phyloP scores from a whole-genome alignment of 2,329 filamentous ascomycete species.

The Coniella lustricola region DNA sequence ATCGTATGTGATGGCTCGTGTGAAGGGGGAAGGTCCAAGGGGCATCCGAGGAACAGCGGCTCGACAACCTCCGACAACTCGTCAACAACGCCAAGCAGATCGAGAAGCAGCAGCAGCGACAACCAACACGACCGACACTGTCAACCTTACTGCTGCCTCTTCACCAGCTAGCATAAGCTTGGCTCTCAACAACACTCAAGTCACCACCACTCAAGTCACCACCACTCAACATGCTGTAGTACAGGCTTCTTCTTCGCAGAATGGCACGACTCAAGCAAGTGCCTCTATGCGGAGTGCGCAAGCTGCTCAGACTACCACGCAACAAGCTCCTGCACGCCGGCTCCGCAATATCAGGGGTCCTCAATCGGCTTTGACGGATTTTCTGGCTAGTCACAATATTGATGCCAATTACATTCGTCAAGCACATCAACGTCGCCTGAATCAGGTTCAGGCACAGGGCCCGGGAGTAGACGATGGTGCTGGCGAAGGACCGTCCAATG shows the following conservation, averaged over 20 bases:
- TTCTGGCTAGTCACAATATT: slow-evolving; percentile 62
- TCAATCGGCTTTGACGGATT: slow-evolving; percentile 48
- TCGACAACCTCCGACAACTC: neutral
- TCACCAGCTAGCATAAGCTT: neutral
- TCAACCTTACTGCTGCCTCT: neutral
- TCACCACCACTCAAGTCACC: neutral
- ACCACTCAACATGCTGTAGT: too few relatives aligned
- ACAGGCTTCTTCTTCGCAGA: neutral
- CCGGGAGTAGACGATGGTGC: slow-evolving; percentile 26
- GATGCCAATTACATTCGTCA: slow-evolving; percentile 50
- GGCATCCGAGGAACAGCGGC: neutral
- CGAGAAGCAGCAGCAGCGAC: too few relatives aligned
- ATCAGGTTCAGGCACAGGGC: slow-evolving; percentile 25
- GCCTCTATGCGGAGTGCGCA: slow-evolving; percentile 2
- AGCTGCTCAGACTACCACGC: neutral
- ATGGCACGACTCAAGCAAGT: neutral
- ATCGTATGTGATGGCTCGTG: neutral
- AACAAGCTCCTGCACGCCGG: slow-evolving; percentile 1
- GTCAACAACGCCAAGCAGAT: too few relatives aligned
- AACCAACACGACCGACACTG: neutral
- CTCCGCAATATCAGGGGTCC: slow-evolving; percentile 12
- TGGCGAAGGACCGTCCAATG: slow-evolving; percentile 16
- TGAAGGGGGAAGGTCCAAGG: neutral
- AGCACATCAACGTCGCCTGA: slow-evolving; percentile 42
- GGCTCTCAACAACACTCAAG: neutral